Evolutionary conservation across 495 filamentous ascomycete genomes (phyloP).

Genomic region (Astrothelium subdiscretum): DNA sequence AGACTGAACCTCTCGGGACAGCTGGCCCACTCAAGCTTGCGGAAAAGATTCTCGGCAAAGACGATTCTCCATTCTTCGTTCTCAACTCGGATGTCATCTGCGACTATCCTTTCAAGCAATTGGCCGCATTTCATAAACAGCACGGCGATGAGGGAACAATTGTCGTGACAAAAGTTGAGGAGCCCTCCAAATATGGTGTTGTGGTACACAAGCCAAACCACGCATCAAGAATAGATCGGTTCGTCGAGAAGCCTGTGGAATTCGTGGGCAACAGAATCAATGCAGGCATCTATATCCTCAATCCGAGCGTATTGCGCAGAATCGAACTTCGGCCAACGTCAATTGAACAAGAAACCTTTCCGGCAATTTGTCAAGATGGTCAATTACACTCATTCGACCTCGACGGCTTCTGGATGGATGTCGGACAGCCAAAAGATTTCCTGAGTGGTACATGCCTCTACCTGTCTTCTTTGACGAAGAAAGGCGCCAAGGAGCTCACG

Average conservation of each 20-base stretch:
- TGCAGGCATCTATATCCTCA: slow-evolving; percentile 97
- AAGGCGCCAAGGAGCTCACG: slow-evolving; percentile 74
- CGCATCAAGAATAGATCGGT: slow-evolving; percentile 87
- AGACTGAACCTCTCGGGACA: slow-evolving; percentile 89
- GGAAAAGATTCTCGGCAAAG: slow-evolving; percentile 85
- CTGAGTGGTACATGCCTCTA: slow-evolving; percentile 93
- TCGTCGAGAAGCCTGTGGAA: slow-evolving; percentile 98
- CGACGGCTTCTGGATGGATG: slow-evolving; percentile 99
- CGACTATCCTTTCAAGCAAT: slow-evolving; percentile 88
- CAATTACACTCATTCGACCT: slow-evolving; percentile 96
- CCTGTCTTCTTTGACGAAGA: slow-evolving; percentile 86
- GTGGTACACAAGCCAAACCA: slow-evolving; percentile 95
- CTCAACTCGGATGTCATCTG: slow-evolving; percentile 97
- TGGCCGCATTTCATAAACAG: slow-evolving; percentile 76
- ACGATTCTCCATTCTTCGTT: slow-evolving; percentile 94
- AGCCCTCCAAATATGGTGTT: slow-evolving; percentile 98
- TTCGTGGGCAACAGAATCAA: slow-evolving; percentile 99
- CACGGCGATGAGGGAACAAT: slow-evolving; percentile 98
- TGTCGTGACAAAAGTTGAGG: slow-evolving; percentile 97
- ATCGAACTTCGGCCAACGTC: slow-evolving; percentile 96
- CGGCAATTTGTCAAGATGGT: slow-evolving; percentile 80
- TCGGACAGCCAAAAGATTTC: slow-evolving; percentile 99
- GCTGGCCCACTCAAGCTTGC: slow-evolving; percentile 94
- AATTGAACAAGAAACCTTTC: slow-evolving; percentile 99
- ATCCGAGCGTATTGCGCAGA: slow-evolving; percentile 76